Percentiles rank a stretch among this genome's conserved stretches.
Evolutionary conservation across 73 alveolate genomes (phyloP).

Genomic region (Uronychia setigera): DNA sequence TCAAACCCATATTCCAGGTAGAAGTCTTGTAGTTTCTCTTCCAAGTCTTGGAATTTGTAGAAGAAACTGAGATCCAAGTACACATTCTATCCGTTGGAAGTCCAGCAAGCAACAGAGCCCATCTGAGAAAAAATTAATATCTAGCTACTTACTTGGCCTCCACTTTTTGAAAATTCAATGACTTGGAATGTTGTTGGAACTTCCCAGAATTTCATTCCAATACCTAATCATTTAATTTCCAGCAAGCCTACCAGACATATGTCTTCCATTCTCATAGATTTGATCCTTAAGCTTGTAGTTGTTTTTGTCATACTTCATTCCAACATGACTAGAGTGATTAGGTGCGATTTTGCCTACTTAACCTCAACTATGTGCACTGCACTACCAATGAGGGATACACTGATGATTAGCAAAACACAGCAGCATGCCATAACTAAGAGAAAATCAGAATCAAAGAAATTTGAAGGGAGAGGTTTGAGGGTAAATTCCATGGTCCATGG

Average conservation of each 20-base stretch:
- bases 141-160: neutral
- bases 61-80: constrained; percentile 2
- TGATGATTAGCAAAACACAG: neutral
- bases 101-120: constrained; percentile 14
- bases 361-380: constrained; percentile 3
- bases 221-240: neutral
- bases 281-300: neutral
- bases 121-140: neutral
- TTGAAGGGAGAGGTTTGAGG: no score
- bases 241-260: neutral
- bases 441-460: no score
- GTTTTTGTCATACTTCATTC: constrained; percentile 5
- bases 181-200: neutral
- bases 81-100: constrained; percentile 10
- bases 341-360: no score
- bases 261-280: constrained; percentile 1
- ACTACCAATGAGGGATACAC: neutral
- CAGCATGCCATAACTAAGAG: no score
- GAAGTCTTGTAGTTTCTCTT: neutral
- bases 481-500: no score
- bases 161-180: constrained; percentile 2
- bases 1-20: neutral
- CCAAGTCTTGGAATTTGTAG: constrained; percentile 1
- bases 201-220: neutral
- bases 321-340: no score